Base-by-base conservation (phyloP, 768 basidiomycete genomes). In the Calocera cornea region DNA sequence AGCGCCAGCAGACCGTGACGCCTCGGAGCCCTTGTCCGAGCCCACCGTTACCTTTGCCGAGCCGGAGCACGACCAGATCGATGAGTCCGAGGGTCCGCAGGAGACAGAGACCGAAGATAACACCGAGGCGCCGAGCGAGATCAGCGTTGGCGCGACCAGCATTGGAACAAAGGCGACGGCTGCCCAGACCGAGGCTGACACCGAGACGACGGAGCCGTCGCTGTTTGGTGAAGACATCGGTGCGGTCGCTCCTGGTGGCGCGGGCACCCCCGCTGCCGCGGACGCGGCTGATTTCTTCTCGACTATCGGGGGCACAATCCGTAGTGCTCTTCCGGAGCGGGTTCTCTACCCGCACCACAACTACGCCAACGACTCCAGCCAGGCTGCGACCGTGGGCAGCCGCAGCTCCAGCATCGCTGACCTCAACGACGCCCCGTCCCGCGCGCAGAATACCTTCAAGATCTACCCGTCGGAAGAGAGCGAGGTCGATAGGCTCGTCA, bases 311-410 rank as follows among this genome's bases (percentile, higher is more conserved):
- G n/a, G 83, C 41, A 78, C 83, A 12, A 79, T 80, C 0, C 81
- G 83, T 64, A 79, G 80, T 16, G 76, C 76, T 0, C 71, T 80
- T 17, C 78, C 78, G 1, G 76, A 75, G 65, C 76, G 75, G 67
- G 81, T 91, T 65, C 76, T 80, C 34, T 83, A 94, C 3, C 93
- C 92, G 0, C 92, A 92, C 70, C 86, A 83, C 64, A 89, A 87
- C 71, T 89, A 91, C 68, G 84, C 83, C 2, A 76, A 88, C 34
- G 93, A 93, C 73, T 95, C 94, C 0, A 93, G 91, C 1, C 93
- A 95, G 16, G 95, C 95, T 22, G 95, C 95, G 0, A 99, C 95
- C 0, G 83, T 91, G 31, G 95, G 95, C n/a, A 94, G 92, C 1
- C 82, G 92, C 1, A 86, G 93, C 1, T 91, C 92, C 0, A 93